These are phyloP conservation scores for Nectriaceae sp. DNA, from an alignment of 2,329 filamentous ascomycete species.

Conservation along the genomic window DNA sequence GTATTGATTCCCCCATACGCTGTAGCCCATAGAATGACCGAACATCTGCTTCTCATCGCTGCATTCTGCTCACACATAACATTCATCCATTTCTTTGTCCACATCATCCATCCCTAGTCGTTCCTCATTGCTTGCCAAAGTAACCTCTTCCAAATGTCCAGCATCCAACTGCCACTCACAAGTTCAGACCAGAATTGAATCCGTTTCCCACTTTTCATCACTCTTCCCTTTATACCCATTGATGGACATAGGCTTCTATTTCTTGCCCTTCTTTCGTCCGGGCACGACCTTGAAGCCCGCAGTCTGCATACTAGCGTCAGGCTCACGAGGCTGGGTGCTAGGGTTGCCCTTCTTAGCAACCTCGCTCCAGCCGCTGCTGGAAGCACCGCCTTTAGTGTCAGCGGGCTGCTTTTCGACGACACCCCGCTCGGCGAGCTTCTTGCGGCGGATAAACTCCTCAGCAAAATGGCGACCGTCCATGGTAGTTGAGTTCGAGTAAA, in stretches of 20 bases:
- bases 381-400: conserved; percentile 48
- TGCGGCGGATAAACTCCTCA: conserved; percentile 90
- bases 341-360: conserved; percentile 87
- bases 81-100: too few species aligned
- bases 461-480: conserved; percentile 93
- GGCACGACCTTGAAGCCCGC: conserved; percentile 88
- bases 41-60: too few species aligned
- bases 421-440: conserved; percentile 90
- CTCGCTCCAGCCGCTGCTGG: conserved; percentile 84
- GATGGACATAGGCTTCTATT: conserved; percentile 42
- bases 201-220: neutral
- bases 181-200: too few species aligned
- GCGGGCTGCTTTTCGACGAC: conserved; percentile 73
- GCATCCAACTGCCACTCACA: too few species aligned
- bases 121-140: neutral
- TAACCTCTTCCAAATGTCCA: conserved; percentile 1
- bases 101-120: neutral
- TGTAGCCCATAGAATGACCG: too few species aligned
- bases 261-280: conserved; percentile 89
- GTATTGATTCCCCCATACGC: too few species aligned
- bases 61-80: too few species aligned
- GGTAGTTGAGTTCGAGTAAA: conserved; percentile 84
- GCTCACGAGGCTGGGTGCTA: conserved; percentile 41
- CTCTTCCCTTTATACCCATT: neutral
- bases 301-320: conserved; percentile 43